Conservation (phyloP, 345 rosid genomes). For the Euphorbia peplus region DNA sequence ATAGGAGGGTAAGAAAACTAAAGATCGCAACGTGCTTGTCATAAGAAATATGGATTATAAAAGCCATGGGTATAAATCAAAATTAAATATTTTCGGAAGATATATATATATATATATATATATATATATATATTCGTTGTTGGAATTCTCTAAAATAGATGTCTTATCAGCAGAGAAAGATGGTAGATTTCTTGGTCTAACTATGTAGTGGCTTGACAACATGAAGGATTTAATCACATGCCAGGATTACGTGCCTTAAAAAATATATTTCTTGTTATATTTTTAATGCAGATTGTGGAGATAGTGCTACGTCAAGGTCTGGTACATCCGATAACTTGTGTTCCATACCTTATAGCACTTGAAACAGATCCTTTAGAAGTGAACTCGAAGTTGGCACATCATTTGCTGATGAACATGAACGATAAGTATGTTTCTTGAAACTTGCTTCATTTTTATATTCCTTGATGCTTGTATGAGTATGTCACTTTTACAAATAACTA, state of each 20-base stretch:
- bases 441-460: not conserved
- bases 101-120: too few species aligned
- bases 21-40: not conserved
- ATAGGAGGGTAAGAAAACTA: not conserved
- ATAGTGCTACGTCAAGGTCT: conserved; percentile 97
- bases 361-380: conserved; percentile 94
- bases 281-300: conserved; percentile 81
- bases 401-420: conserved; percentile 97
- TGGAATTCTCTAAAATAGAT: not conserved
- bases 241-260: not conserved
- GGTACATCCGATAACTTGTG: conserved; percentile 99
- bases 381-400: conserved; percentile 97
- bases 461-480: not conserved
- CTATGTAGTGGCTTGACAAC: not conserved
- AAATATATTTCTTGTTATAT: not conserved
- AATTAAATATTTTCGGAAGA: too few species aligned
- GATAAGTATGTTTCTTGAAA: conserved; percentile 64
- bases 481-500: conserved; percentile 24
- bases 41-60: not conserved
- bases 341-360: conserved; percentile 95
- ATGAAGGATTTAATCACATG: not conserved
- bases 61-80: not conserved
- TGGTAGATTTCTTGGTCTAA: conserved; percentile 2
- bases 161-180: not conserved
- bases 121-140: not conserved